Evolutionary conservation across 805 yeast genomes (phyloP), one percentile per base, ranked within the genome.

Genomic region (Debaryomyces maramus): DNA sequence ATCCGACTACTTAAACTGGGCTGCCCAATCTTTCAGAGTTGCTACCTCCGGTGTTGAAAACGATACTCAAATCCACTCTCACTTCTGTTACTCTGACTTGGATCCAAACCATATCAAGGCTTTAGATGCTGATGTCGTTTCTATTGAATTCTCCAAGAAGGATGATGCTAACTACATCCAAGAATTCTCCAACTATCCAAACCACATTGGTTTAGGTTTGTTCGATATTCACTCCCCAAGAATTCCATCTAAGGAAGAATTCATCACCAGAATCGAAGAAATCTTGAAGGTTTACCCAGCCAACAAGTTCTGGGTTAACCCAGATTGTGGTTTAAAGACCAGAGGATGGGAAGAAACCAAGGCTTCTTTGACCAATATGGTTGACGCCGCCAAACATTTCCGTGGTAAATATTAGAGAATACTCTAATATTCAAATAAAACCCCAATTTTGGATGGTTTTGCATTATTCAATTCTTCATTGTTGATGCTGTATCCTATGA

Each of bases 71-170:
- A 89, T 93, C 73, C 99, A 93, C 85, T 91, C 98, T 49, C 99
- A 93, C 78, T 93, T 93, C 95, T 93, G 99, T 80, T 93, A 93
- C 90, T 93, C 99, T 48, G 99, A 93, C 75, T 83, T 93, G 73
- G 98, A 93, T 80, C 98, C 98, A 67, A 87, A 87, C 83, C 97
- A 91, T 76, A 93, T 93, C 82, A 91, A 93, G 83, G 97, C 98
- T 56, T 81, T 93, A 67, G 99, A 93, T 73, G 99, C 99, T 59
- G 99, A 93, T 74, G 99, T 93, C 60, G 99, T 93, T 52, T 91
- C 98, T 45, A 91, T 93, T 60, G 99, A 93, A 80, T 93, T 88
- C 86, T 90, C 98, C 68, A 93, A 93, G 90, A 93, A 93, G 86
- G 98, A 93, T 67, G 97, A 91, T 77, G 88, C 97, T 63, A 84